phyloP scores from a whole-genome alignment of 2,329 filamentous ascomycete genomes.

The Alternaria gansuensis region DNA sequence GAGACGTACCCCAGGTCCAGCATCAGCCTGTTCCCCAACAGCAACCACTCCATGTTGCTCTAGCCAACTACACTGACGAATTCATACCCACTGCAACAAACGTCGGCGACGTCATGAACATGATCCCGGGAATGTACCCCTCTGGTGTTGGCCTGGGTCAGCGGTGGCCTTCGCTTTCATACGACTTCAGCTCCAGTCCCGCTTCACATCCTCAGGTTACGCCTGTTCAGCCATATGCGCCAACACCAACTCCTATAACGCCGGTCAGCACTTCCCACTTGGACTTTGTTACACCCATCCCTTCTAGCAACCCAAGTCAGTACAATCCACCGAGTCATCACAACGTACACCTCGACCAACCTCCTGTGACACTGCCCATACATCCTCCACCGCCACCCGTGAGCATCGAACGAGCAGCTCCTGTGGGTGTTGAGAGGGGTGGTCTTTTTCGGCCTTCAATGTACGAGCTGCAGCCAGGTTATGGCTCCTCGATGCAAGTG shows the following conservation, averaged over 20 bases:
- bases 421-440: slow-evolving; percentile 44
- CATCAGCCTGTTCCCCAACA: slow-evolving; percentile 41
- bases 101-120: slow-evolving; percentile 49
- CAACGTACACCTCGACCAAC: slow-evolving; percentile 46
- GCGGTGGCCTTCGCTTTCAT: slow-evolving; percentile 47
- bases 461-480: slow-evolving; percentile 57
- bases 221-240: slow-evolving; percentile 46
- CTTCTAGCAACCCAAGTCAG: slow-evolving; percentile 39
- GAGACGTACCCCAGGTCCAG: slow-evolving; percentile 56
- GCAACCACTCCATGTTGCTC: slow-evolving; percentile 46
- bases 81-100: slow-evolving; percentile 53
- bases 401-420: slow-evolving; percentile 43
- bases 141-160: slow-evolving; percentile 41
- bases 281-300: slow-evolving; percentile 47
- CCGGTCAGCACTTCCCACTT: slow-evolving; percentile 43
- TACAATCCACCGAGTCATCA: slow-evolving; percentile 40
- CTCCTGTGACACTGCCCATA: slow-evolving; percentile 46
- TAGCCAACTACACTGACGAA: slow-evolving; percentile 52
- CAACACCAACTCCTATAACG: slow-evolving; percentile 40
- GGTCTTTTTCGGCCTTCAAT: slow-evolving; percentile 58
- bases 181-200: slow-evolving; percentile 48
- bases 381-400: slow-evolving; percentile 42
- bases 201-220: slow-evolving; percentile 45
- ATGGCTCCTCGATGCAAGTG: slow-evolving; percentile 49
- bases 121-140: slow-evolving; percentile 59